Percentiles rank a stretch among this genome's conserved stretches.
Conservation (phyloP, 257 asterid species). For the Orobanche coerulescens region DNA sequence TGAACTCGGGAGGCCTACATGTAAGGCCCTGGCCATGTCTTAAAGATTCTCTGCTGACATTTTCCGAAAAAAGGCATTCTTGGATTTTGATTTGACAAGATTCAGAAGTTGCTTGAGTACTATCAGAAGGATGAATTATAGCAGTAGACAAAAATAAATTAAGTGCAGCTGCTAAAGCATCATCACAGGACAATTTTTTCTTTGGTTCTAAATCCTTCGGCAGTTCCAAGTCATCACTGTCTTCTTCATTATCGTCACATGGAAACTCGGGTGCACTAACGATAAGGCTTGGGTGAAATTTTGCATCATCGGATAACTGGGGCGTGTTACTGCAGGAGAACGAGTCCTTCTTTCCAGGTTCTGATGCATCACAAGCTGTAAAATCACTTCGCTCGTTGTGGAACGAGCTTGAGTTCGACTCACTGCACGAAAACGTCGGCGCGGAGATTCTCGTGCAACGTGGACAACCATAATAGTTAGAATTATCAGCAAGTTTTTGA, state of each 20-base stretch:
- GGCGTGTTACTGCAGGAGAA: conserved; percentile 27
- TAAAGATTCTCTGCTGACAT: conserved; percentile 26
- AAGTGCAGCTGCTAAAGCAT: conserved; percentile 86
- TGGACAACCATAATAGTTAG: conserved; percentile 35
- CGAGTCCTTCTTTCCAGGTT: conserved; percentile 38
- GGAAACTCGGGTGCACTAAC: conserved; percentile 71
- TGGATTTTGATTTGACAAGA: conserved; percentile 21
- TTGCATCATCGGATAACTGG: conserved; percentile 25
- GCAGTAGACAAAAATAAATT: conserved; percentile 49
- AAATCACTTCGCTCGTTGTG: conserved; percentile 34
- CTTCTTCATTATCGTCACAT: conserved; percentile 49
- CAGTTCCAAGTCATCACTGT: conserved; percentile 29
- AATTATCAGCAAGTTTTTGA: conserved; percentile 46
- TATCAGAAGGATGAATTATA: conserved; percentile 25
- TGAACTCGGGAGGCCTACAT: conserved; percentile 56
- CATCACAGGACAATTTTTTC: conserved; percentile 54
- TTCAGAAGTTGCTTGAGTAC: conserved; percentile 17
- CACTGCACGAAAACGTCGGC: conserved; percentile 67
- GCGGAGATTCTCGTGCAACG: conserved; percentile 53
- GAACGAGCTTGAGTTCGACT: conserved; percentile 52
- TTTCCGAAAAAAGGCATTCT: not conserved
- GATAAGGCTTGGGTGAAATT: conserved; percentile 47
- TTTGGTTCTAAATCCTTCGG: conserved; percentile 29
- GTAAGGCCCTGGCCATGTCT: conserved; percentile 34
- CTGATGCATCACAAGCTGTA: conserved; percentile 33